Evolutionary conservation across 78 protist genomes (phyloP), one percentile per base, ranked within the genome.

Genomic region (Cavenderia fasciculata): DNA sequence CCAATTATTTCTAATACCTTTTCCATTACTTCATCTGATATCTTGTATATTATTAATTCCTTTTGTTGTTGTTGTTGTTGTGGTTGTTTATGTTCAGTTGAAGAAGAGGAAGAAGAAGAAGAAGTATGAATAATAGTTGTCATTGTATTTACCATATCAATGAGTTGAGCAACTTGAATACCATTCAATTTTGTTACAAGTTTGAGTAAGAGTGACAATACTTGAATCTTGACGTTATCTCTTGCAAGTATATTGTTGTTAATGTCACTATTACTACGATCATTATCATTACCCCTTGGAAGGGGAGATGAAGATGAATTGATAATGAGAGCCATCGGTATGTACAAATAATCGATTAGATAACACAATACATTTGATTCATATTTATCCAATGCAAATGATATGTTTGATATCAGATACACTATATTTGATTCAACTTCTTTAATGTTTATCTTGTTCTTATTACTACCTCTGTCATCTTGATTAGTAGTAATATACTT

Each of bases 241-340:
- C 73, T 65, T 57, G 23, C 2, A 43, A 68, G 29, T 3, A 36
- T 23, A 29, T 11, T 12, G 68, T 63, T 43, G 59, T 40, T 25
- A 16, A 59, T 5, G 14, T 61, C 11, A 4, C 19, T 12, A 63
- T 16, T 21, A n/a, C 38, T 8, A 5, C 8, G n/a, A 47, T 43
- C 38, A 47, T n/a, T 31, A 63, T 11, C 3, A 63, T 3, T 34
- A 63, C 5, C 8, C 52, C 73, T 54, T 8, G 33, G 23, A 7
- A 18, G 7, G 49, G 82, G 36, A 34, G 54, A 23, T 34, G 19
- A 21, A 1, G 40, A 21, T 3, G 78, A 25, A 21, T 73, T 73
- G 59, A 73, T 33, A 23, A 73, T 54, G 46, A 73, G 38, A 23
- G 82, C 49, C 5, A 82, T 36, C 43, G 90, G 90, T 52, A 82